Conservation (phyloP, 345 rosid genomes). For the Geranium rotundifolium region DNA sequence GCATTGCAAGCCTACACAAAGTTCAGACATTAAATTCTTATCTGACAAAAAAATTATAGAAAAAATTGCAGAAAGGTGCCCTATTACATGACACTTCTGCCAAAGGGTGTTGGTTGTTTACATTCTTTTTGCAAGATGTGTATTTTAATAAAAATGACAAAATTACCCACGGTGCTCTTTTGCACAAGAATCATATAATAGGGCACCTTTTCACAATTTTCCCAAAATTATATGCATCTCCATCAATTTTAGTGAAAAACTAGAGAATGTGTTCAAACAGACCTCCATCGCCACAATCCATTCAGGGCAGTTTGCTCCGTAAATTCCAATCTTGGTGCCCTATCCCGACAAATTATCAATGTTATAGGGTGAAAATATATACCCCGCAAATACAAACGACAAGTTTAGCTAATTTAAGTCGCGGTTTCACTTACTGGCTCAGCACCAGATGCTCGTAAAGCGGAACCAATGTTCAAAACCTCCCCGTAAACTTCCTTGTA, state of each 20-base stretch:
- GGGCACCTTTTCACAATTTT: no score
- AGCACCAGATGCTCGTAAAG: slow-evolving; percentile 67
- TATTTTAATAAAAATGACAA: no score
- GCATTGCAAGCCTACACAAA: slow-evolving; percentile 70
- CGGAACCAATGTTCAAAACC: slow-evolving; percentile 71
- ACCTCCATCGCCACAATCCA: slow-evolving; percentile 99
- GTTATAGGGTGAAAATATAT: background rate
- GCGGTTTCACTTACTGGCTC: slow-evolving; percentile 47
- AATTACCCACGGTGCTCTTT: no score
- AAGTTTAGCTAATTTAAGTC: background rate
- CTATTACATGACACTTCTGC: no score
- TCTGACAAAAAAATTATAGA: no score
- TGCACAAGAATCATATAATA: no score
- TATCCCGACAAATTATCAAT: slow-evolving; percentile 11
- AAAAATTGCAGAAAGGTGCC: no score
- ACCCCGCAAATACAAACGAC: background rate
- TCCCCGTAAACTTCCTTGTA: slow-evolving; percentile 73
- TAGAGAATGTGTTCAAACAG: background rate
- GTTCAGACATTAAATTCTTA: background rate
- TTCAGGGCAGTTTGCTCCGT: slow-evolving; percentile 89
- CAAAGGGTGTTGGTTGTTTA: no score
- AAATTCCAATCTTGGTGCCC: slow-evolving; percentile 82
- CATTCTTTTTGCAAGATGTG: no score
- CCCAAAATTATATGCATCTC: no score
- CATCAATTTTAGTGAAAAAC: no score